Conservation (phyloP, 169 alveolate genomes). For the Cyclospora cayetanensis region DNA sequence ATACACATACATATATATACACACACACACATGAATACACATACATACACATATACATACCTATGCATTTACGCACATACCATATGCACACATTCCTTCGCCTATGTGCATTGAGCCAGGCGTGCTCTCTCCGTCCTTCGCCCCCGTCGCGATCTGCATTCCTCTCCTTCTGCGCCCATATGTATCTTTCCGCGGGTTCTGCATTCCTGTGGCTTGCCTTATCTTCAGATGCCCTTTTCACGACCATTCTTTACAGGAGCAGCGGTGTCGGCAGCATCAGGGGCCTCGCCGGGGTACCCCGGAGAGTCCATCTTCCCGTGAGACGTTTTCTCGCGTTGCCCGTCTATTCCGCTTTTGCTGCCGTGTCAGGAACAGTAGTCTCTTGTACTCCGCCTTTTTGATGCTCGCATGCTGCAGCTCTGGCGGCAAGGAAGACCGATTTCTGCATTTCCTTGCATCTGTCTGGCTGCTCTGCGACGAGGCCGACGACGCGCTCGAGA, state of each 20-base stretch:
- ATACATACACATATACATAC: no score
- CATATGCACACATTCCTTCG: no score
- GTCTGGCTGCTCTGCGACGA: neutral
- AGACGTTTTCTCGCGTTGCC: neutral
- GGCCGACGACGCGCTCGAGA: neutral
- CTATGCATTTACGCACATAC: no score
- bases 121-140: no score
- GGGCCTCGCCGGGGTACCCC: neutral
- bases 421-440: conserved; percentile 1
- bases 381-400: neutral
- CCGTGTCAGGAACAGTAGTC: conserved; percentile 25
- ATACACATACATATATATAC: no score
- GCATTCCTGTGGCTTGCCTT: neutral
- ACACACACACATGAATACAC: no score
- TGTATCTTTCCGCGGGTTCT: neutral
- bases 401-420: conserved; percentile 16
- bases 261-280: neutral
- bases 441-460: neutral
- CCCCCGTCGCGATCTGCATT: no score
- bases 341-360: neutral
- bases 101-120: neutral
- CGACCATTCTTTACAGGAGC: neutral
- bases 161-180: neutral
- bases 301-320: neutral
- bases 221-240: neutral